phyloP scores from a whole-genome alignment of 1,284 basidiomycete species.

The Paramarasmius palmivorus region DNA sequence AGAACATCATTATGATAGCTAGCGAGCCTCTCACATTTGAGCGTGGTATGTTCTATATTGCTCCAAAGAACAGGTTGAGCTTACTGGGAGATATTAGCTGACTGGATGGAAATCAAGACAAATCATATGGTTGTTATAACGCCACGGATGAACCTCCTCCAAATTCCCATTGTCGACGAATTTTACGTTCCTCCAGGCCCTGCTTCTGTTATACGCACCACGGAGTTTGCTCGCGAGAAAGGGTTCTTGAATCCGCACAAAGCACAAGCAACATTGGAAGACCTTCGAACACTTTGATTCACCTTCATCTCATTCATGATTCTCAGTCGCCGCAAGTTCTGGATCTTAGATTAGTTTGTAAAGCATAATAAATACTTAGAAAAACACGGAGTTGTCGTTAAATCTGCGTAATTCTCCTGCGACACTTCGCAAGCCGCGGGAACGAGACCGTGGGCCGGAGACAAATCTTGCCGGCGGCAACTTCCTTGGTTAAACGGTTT shows the following conservation, averaged over 20 bases:
- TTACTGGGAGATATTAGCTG: conserved; percentile 49
- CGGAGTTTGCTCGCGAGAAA: conserved; percentile 75
- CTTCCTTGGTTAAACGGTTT: too few species aligned
- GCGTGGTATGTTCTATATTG: conserved; percentile 57
- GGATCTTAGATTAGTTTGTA: too few species aligned
- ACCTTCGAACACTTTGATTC: too few species aligned
- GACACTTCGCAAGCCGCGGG: too few species aligned
- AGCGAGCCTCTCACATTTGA: conserved; percentile 95
- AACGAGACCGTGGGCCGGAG: too few species aligned
- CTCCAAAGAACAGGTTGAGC: conserved; percentile 2
- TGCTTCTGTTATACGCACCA: conserved; percentile 58
- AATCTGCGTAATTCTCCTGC: too few species aligned
- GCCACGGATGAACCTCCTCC: conserved; percentile 91
- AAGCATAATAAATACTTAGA: too few species aligned
- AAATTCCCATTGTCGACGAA: conserved; percentile 92
- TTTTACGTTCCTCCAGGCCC: conserved; percentile 84
- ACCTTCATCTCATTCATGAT: too few species aligned
- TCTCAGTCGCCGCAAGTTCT: too few species aligned
- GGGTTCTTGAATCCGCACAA: conserved; percentile 46
- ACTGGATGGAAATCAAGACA: conserved; percentile 96
- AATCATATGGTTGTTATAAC: conserved; percentile 93
- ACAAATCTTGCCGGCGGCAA: too few species aligned
- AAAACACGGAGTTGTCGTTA: too few species aligned
- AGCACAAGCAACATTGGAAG: not conserved
- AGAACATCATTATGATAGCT: conserved; percentile 93